Evolutionary conservation across 371 early-diverging fungal species (phyloP).

Genomic region (Mucor velutinosus): DNA sequence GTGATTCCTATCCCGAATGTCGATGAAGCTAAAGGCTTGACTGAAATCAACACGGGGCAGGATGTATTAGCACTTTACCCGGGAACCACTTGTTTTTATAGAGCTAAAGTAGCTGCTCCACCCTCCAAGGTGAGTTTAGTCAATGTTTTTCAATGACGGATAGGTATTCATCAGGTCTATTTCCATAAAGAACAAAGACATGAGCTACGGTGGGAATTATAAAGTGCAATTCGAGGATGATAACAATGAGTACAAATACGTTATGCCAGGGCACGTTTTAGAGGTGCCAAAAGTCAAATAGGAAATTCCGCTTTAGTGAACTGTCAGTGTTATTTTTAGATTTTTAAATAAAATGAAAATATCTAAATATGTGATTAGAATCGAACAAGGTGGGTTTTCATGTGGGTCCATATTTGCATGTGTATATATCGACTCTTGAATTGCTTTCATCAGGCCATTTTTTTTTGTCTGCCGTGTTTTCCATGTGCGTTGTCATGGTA

Average conservation of each 20-base stretch:
- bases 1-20: conserved; percentile 65
- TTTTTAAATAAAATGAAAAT: not conserved
- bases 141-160: not conserved
- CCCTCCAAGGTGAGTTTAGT: conserved; percentile 64
- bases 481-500: not conserved
- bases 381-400: not conserved
- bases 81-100: conserved; percentile 85
- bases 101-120: conserved; percentile 69
- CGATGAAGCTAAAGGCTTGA: conserved; percentile 37
- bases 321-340: not conserved
- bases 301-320: not conserved
- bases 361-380: not conserved
- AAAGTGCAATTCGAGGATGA: conserved; percentile 73
- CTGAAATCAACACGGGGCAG: conserved; percentile 65
- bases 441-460: not conserved
- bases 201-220: conserved; percentile 40
- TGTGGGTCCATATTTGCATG: not conserved
- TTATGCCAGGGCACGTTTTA: conserved; percentile 54
- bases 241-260: conserved; percentile 54
- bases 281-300: conserved; percentile 63
- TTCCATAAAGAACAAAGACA: conserved; percentile 42
- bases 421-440: not conserved
- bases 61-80: conserved; percentile 86
- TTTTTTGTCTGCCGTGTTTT: not conserved
- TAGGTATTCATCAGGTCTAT: not conserved